Base-by-base conservation (phyloP, 192 early-diverging fungal genomes). In the Coemansia sp. region DNA sequence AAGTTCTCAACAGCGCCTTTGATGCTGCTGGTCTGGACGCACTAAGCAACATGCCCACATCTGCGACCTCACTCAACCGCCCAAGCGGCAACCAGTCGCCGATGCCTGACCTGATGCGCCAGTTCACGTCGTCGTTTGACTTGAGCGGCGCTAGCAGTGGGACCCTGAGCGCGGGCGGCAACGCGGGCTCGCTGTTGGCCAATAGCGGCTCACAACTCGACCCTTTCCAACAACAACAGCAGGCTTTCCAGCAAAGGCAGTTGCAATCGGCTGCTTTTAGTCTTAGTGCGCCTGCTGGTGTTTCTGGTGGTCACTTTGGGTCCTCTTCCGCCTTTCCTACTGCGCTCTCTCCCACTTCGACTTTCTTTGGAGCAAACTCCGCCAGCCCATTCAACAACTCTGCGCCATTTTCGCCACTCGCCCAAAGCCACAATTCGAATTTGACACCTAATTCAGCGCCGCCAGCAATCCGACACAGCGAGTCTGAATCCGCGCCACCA, bases 21-120 rank as follows among this genome's bases (percentile, higher is more conserved):
- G 80, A 83, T 42, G 80, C 76, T 4, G 80, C 80, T 9, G 80
- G 80, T 7, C 76, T 83, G 38, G 80, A 83, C 57, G 76, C 80
- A 12, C 70, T 83, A 40, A 71, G 72, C 76, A 82, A 66, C 41
- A 63, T 82, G 64, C 49, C 68, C 9, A 41, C 73, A 16, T 75
- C 77, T 10, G 41, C 70, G 43, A 42, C 52, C 1, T 60, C 73
- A 24, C 40, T 72, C 51, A 54, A 71, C 22, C 72, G 69, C 52
- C 22, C 47, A 13, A 44, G 60, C 43, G 52, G 73, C 40, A 73
- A 44, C 22, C 18, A 20, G 47, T 78, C 80, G 70, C 76, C 80
- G 4, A 62, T 62, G 57, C 73, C 80, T 0, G 80, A 77, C 1
- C 29, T 83, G 66, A 57, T 69, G 73, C 80, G 80, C 40, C 76